Evolutionary conservation across 2,329 filamentous ascomycete species (phyloP), one percentile per base, ranked within the genome.

Genomic region (Aspergillus ibericus): DNA sequence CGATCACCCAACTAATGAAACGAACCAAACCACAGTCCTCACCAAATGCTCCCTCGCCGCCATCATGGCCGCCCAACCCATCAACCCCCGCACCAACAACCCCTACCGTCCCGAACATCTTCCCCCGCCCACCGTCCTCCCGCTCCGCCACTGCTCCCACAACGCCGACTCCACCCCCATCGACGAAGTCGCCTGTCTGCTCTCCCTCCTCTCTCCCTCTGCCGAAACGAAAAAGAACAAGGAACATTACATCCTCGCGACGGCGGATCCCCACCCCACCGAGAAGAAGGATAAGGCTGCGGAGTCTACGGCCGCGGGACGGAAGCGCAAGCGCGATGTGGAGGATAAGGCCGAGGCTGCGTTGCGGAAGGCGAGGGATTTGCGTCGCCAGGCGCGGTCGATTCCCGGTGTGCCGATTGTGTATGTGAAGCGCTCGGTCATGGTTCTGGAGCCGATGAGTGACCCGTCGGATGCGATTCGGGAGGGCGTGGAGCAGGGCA

Each of bases 41-140:
- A 93, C 91, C 12, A 95, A 95, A 70, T 81, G 77, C 63, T 80
- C 78, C 2, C 72, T 80, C 22, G 78, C 76, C 6, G 74, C 76
- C 13, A 72, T 80, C 34, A 78, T 77, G 71, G 72, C 72, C 29
- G 63, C 68, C 3, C 73, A 77, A 51, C 70, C 75, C 13, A 71
- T 72, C 51, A 72, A 76, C 25, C 72, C 73, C 27, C 74, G 70
- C 40, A 76, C 73, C n/a, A 72, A 73, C 61, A 72, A 74, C 20
- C 74, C 75, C 22, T 66, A 72, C 22, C 69, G 78, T 40, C 78
- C 78, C 6, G 68, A 69, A 7, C 77, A 78, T 55, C 75, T 81
- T 22, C 78, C 78, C 46, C 76, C 78, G 2, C 78, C 78, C 8
- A 79, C 77, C 16, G 65, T 70, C 50, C 66, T 80, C 12, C 78